Evolutionary conservation across 2,329 filamentous ascomycete species (phyloP).

Genomic region (Stylonectria norvegica): DNA sequence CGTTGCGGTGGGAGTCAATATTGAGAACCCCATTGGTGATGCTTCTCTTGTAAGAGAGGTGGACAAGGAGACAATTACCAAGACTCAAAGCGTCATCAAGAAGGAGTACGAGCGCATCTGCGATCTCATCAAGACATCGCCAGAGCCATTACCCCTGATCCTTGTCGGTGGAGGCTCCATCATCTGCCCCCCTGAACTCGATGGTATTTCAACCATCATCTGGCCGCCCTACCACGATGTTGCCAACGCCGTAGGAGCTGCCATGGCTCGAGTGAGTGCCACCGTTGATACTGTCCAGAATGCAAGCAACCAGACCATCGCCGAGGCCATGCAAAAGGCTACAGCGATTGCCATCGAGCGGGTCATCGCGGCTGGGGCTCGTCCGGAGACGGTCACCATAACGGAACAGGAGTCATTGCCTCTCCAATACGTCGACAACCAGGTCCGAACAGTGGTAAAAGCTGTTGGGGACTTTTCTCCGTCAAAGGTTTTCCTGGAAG

Average conservation of each 20-base stretch:
- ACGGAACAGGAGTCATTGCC: constrained; percentile 52
- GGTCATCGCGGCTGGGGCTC: constrained; percentile 42
- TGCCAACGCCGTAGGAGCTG: constrained; percentile 61
- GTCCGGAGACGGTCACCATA: constrained; percentile 39
- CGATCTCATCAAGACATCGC: constrained; percentile 58
- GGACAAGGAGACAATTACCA: constrained; percentile 29
- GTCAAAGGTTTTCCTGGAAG: constrained; percentile 2
- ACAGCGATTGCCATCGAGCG: constrained; percentile 29
- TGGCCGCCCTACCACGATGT: constrained; percentile 53
- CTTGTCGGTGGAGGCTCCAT: constrained; percentile 60
- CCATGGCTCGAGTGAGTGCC: constrained; percentile 54
- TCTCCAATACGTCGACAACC: constrained; percentile 49
- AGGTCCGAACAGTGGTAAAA: constrained; percentile 53
- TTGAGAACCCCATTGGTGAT: constrained; percentile 39
- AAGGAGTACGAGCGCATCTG: constrained; percentile 50
- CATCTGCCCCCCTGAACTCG: constrained; percentile 49
- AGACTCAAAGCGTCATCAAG: constrained; percentile 41
- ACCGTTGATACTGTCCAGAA: constrained; percentile 45
- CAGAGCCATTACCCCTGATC: constrained; percentile 52
- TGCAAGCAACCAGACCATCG: constrained; percentile 32
- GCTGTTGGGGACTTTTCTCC: constrained; percentile 55
- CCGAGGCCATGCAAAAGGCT: constrained; percentile 36
- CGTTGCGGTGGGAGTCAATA: constrained; percentile 29
- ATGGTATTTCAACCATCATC: constrained; percentile 50
- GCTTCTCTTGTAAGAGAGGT: constrained; percentile 31